Evolutionary conservation across 2,329 filamentous ascomycete species (phyloP).

Genomic region (Cordyceps tenuipes): DNA sequence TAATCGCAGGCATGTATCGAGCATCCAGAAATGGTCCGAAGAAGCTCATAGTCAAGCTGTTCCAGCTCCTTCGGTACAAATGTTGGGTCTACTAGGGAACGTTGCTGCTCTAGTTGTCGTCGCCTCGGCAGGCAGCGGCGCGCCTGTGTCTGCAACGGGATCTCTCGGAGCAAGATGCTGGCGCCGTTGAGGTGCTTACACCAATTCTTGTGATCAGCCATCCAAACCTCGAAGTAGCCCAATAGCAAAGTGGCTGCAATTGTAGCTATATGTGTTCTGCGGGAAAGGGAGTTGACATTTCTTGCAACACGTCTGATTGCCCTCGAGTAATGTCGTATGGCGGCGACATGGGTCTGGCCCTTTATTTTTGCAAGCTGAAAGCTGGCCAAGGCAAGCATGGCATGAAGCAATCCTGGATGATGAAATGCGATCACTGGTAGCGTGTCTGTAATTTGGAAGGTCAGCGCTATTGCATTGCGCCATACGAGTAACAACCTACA

Average conservation of each 20-base stretch:
- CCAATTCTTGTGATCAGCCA: constrained; percentile 92
- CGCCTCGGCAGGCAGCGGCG: constrained; percentile 55
- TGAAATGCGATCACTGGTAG: constrained; percentile 77
- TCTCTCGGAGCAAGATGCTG: constrained; percentile 71
- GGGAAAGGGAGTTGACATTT: constrained; percentile 60
- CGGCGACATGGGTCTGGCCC: constrained; percentile 63
- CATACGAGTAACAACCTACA: constrained; percentile 33
- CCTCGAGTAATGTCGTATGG: constrained; percentile 86
- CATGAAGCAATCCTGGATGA: constrained; percentile 80
- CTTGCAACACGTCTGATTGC: constrained; percentile 70
- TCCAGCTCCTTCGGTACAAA: constrained; percentile 23
- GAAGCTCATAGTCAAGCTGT: constrained; percentile 33
- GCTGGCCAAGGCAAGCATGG: constrained; percentile 79
- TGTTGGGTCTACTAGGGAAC: constrained; percentile 1
- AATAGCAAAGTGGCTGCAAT: constrained; percentile 82
- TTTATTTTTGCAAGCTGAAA: constrained; percentile 83
- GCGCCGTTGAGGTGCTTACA: constrained; percentile 84
- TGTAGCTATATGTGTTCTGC: constrained; percentile 68
- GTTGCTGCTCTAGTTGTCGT: constrained; percentile 31
- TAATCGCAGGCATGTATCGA: constrained; percentile 30
- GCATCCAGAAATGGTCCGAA: constrained; percentile 34
- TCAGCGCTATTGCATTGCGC: background rate
- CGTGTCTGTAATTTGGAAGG: constrained; percentile 47
- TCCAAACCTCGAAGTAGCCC: constrained; percentile 90
- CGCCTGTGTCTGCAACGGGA: constrained; percentile 68